Evolutionary conservation across 495 filamentous ascomycete species (phyloP).

Genomic region (Letharia lupina): DNA sequence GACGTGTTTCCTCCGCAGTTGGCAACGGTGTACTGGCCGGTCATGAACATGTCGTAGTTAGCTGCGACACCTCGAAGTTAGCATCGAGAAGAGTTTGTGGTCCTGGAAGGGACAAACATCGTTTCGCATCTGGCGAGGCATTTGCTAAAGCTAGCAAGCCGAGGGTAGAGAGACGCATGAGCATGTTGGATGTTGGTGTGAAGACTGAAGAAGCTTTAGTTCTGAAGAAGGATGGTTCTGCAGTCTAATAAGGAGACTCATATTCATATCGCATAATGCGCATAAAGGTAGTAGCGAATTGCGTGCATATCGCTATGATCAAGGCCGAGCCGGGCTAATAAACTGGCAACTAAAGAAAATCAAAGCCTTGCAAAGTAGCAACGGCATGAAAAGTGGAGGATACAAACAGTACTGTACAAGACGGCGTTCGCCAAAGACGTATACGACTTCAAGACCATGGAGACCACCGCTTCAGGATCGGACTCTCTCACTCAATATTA

Average conservation of each 20-base stretch:
- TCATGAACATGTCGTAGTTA: neutral
- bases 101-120: neutral
- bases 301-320: neutral
- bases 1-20: neutral
- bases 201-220: neutral
- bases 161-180: neutral
- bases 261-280: neutral
- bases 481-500: neutral
- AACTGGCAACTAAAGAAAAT: neutral
- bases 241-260: neutral
- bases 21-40: neutral
- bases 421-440: neutral
- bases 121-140: neutral
- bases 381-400: neutral
- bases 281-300: neutral
- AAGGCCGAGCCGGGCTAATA: neutral
- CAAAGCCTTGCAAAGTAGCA: neutral
- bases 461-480: neutral
- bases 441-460: neutral
- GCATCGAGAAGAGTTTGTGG: neutral
- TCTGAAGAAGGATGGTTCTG: neutral
- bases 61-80: neutral
- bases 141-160: constrained; percentile 4
- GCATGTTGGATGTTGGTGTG: neutral
- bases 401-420: neutral